Percentiles rank a stretch among this genome's conserved stretches.
phyloP scores from a whole-genome alignment of 2,329 filamentous ascomycete genomes.

The Curvularia eragrostidis region DNA sequence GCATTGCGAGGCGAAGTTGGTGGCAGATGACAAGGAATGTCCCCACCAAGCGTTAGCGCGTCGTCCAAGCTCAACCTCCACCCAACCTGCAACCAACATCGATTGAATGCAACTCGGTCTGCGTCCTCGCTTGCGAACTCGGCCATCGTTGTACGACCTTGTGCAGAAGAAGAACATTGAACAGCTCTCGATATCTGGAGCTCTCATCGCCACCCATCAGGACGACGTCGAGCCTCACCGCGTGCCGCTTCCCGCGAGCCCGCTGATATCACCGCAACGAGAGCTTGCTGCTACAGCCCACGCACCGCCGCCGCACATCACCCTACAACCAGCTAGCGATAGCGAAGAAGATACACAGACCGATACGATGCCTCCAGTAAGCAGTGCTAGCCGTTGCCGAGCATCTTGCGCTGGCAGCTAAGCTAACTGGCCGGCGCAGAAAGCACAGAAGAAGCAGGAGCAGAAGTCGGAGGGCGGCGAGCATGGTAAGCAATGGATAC shows the following conservation, averaged over 20 bases:
- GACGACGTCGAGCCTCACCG: slow-evolving; percentile 39
- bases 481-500: slow-evolving; percentile 57
- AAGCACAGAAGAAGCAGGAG: slow-evolving; percentile 45
- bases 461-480: slow-evolving; percentile 54
- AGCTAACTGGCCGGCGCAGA: slow-evolving; percentile 42
- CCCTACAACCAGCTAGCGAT: slow-evolving; percentile 27
- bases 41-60: slow-evolving; percentile 23
- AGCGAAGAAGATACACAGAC: slow-evolving; percentile 17
- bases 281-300: slow-evolving; percentile 30
- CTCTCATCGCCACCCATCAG: slow-evolving; percentile 27
- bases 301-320: slow-evolving; percentile 33
- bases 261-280: slow-evolving; percentile 39
- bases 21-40: slow-evolving; percentile 23
- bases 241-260: slow-evolving; percentile 48
- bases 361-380: slow-evolving; percentile 51
- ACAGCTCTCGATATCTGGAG: slow-evolving; percentile 50
- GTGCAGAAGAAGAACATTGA: slow-evolving; percentile 60
- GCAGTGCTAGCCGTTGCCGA: slow-evolving; percentile 17
- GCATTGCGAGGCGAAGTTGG: slow-evolving; percentile 1
- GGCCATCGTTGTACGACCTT: slow-evolving; percentile 69
- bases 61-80: slow-evolving; percentile 22
- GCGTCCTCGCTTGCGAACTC: slow-evolving; percentile 64
- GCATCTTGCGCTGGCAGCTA: slow-evolving; percentile 29
- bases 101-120: slow-evolving; percentile 62
- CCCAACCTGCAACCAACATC: slow-evolving; percentile 29